These are phyloP conservation scores for Verticillium tricorpus DNA, from an alignment of 2,329 filamentous ascomycete species.

Conservation along the genomic window DNA sequence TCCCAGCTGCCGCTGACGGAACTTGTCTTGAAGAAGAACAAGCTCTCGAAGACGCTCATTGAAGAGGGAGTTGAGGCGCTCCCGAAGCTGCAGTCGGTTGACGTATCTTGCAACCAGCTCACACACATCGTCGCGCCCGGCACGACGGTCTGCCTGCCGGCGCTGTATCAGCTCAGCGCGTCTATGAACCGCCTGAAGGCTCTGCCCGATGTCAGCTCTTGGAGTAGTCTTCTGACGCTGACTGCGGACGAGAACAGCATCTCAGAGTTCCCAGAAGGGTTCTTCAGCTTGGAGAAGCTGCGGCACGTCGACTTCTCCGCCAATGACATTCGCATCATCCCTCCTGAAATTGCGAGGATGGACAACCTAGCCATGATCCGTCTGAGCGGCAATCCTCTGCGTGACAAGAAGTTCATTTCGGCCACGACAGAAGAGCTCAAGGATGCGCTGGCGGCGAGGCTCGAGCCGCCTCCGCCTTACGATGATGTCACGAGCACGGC, in stretches of 20 bases:
- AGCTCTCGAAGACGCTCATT: conserved; percentile 68
- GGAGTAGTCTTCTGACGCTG: conserved; percentile 69
- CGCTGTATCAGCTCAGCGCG: conserved; percentile 68
- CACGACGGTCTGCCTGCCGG: conserved; percentile 58
- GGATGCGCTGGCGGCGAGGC: conserved; percentile 60
- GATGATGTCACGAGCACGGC: conserved; percentile 18
- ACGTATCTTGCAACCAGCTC: conserved; percentile 74
- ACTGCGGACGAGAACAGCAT: conserved; percentile 80
- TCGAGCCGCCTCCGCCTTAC: conserved; percentile 52
- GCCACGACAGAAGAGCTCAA: conserved; percentile 81
- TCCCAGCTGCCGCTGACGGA: conserved; percentile 67
- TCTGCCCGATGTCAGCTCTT: conserved; percentile 71
- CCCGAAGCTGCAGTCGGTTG: conserved; percentile 65
- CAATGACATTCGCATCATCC: conserved; percentile 75
- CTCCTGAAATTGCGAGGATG: conserved; percentile 76
- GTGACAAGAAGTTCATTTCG: conserved; percentile 79
- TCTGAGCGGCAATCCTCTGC: conserved; percentile 82
- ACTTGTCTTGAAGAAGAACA: conserved; percentile 72
- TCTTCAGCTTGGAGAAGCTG: conserved; percentile 62
- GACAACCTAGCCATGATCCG: conserved; percentile 69
- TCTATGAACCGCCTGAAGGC: conserved; percentile 72
- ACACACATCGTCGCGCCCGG: conserved; percentile 42
- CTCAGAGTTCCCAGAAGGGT: conserved; percentile 68
- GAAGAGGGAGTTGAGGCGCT: conserved; percentile 54
- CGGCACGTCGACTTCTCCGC: conserved; percentile 77